Evolutionary conservation across 768 basidiomycete species (phyloP), one percentile per base, ranked within the genome.

Genomic region (Lentinula sp.): DNA sequence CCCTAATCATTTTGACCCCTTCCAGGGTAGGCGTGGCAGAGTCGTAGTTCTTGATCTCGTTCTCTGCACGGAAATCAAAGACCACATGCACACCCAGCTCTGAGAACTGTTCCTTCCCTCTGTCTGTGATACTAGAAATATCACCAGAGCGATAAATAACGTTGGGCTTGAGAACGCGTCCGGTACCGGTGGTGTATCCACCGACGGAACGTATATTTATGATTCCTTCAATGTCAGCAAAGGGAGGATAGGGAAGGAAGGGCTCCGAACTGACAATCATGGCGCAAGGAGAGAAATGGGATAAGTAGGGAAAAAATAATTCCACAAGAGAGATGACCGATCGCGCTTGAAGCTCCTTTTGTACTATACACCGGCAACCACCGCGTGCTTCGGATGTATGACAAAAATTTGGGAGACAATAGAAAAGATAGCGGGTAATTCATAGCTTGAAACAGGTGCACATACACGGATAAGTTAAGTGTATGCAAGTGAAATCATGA

Each of bases 71-170:
- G 35, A 78, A 63, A 64, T 80, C 78, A 64, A 79, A 78, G 18
- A 79, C 66, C 31, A 66, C 72, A 37, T 66, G 68, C 46, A 80
- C 65, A 2, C 74, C 74, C 11, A 80, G 69, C 0, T 66, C 67
- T 2, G 63, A 60, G 5, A 79, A 70, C 60, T 74, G 69, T 52
- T 69, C 61, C 58, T 68, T 69, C 1, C 79, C 78, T 21, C 42
- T 43, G 1, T 69, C 64, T 31, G 76, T 76, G 59, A 81, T 73
- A 37, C 65, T 64, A 1, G 70, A 65, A 6, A 71, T 59, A 58
- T 80, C 77, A 16, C 74, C 78, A 10, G 76, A 77, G 61, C 79
- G 77, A 61, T 74, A 77, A 42, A 78, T 63, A 43, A 68, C 55
- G 5, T 60, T 61, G 7, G 73, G 69, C 58, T 73, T 76, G 59